Evolutionary conservation across 371 early-diverging fungal species (phyloP).

Genomic region (Apophysomyces trapeziformis): DNA sequence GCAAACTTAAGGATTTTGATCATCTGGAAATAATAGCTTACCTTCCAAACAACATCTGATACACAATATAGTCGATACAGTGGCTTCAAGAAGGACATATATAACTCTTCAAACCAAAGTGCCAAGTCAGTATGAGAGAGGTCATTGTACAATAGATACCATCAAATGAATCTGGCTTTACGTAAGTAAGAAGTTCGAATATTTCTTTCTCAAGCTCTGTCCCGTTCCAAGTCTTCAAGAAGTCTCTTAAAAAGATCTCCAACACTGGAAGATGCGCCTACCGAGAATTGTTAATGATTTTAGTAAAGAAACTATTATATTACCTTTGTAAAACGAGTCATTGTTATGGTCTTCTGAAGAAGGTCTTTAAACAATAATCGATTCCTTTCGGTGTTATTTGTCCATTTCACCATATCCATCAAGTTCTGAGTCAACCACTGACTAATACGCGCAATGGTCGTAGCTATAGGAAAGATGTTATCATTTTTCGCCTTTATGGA

Average conservation of each 20-base stretch:
- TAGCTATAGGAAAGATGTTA: constrained; percentile 16
- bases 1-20: background rate
- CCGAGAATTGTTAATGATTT: background rate
- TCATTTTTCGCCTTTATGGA: background rate
- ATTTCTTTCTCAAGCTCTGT: constrained; percentile 50
- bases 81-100: constrained; percentile 41
- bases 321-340: constrained; percentile 55
- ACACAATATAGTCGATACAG: constrained; percentile 45
- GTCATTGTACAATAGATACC: constrained; percentile 29
- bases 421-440: constrained; percentile 53
- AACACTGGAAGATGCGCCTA: constrained; percentile 56
- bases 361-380: constrained; percentile 36
- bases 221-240: constrained; percentile 58
- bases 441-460: constrained; percentile 47
- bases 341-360: constrained; percentile 35
- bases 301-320: background rate
- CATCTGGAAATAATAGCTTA: constrained; percentile 11
- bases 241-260: constrained; percentile 49
- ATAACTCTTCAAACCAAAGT: constrained; percentile 29
- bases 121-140: background rate
- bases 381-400: constrained; percentile 34
- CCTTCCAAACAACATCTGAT: constrained; percentile 57
- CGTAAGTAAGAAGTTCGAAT: constrained; percentile 49
- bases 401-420: constrained; percentile 45
- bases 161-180: constrained; percentile 50